phyloP scores from a whole-genome alignment of 768 basidiomycete species.

The Amanita jacksonii region DNA sequence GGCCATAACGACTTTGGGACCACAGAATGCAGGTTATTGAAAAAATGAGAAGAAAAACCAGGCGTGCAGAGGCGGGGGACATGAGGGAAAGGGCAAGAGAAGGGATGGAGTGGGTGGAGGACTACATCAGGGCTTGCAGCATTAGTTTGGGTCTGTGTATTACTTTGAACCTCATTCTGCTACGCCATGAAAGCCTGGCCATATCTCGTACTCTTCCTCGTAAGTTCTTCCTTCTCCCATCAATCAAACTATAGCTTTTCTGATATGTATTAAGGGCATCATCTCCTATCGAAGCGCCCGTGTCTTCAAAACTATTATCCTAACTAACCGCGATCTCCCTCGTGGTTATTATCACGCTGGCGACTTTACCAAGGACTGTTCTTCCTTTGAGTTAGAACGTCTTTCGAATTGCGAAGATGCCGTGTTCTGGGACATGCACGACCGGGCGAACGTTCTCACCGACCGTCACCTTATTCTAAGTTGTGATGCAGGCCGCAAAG shows the following conservation, averaged over 20 bases:
- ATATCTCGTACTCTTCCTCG: not conserved
- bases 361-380: constrained; percentile 37
- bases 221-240: not conserved
- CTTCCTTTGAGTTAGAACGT: constrained; percentile 26
- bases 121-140: not conserved
- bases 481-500: constrained; percentile 46
- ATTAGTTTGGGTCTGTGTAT: not conserved
- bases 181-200: not conserved
- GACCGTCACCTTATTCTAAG: constrained; percentile 36
- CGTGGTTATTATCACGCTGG: constrained; percentile 42
- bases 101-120: constrained; percentile 9
- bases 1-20: constrained; percentile 49
- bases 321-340: constrained; percentile 36
- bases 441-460: constrained; percentile 25
- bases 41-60: constrained; percentile 43
- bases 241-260: not conserved
- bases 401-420: constrained; percentile 58
- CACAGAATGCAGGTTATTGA: constrained; percentile 52
- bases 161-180: not conserved
- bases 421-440: constrained; percentile 51
- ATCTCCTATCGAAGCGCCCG: constrained; percentile 36
- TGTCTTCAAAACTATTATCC: constrained; percentile 29
- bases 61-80: constrained; percentile 37
- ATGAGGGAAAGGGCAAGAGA: constrained; percentile 24
- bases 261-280: constrained; percentile 32